phyloP scores from a whole-genome alignment of 2,329 filamentous ascomycete species.

The Mycosphaerella sp. region DNA sequence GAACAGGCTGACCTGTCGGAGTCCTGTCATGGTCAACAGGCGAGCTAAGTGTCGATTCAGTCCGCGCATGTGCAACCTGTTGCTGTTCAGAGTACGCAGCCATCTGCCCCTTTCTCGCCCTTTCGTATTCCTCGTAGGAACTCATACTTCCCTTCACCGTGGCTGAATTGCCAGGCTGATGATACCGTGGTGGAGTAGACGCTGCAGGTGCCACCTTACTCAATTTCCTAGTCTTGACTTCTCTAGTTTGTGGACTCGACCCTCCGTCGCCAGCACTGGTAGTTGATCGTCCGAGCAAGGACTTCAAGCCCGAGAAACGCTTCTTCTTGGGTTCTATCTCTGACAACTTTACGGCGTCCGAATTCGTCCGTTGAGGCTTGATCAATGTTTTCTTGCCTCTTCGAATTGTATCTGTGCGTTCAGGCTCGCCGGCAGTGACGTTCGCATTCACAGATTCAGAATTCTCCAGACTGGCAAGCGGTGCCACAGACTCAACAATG shows the following conservation, averaged over 20 bases:
- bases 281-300: constrained; percentile 39
- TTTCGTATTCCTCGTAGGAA: constrained; percentile 10
- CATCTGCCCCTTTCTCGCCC: constrained; percentile 1
- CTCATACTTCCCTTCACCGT: constrained; percentile 8
- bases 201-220: constrained; percentile 7
- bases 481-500: neutral
- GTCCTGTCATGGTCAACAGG: neutral
- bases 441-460: neutral
- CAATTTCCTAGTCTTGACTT: constrained; percentile 7
- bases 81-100: neutral
- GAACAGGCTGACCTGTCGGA: constrained; percentile 9
- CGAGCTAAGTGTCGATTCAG: neutral
- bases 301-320: constrained; percentile 42
- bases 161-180: constrained; percentile 3
- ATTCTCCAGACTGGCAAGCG: constrained; percentile 8
- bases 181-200: neutral
- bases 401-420: neutral
- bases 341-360: constrained; percentile 16
- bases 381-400: constrained; percentile 21
- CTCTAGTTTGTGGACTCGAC: constrained; percentile 5
- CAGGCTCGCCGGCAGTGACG: neutral
- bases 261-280: constrained; percentile 26
- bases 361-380: constrained; percentile 30
- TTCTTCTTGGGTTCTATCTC: constrained; percentile 36
- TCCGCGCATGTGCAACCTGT: neutral